These are phyloP conservation scores for Pestalotiopsis sp. DNA, from an alignment of 2,329 filamentous ascomycete genomes.

Conservation along the genomic window DNA sequence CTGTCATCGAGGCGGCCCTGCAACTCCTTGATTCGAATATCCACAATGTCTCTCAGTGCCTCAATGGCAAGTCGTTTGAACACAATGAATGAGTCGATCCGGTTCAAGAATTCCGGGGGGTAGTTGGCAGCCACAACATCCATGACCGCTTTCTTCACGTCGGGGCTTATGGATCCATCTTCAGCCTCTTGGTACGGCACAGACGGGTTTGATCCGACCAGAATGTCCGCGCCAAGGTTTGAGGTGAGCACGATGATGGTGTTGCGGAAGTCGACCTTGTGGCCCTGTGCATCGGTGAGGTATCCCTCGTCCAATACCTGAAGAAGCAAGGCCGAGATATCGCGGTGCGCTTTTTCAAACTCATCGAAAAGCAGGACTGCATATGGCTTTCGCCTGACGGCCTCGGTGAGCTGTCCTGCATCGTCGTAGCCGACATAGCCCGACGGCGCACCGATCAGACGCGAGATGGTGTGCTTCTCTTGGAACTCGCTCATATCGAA, in stretches of 20 bases:
- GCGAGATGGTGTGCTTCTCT: slow-evolving; percentile 93
- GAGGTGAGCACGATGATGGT: slow-evolving; percentile 96
- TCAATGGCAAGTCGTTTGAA: slow-evolving; percentile 82
- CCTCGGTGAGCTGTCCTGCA: slow-evolving; percentile 93
- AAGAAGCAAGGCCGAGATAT: slow-evolving; percentile 88
- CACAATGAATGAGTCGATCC: slow-evolving; percentile 95
- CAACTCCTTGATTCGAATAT: slow-evolving; percentile 85
- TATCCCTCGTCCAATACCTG: slow-evolving; percentile 97
- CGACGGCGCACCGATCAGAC: slow-evolving; percentile 89
- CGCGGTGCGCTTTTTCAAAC: slow-evolving; percentile 95
- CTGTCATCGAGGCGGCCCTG: slow-evolving; percentile 83
- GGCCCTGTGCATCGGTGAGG: slow-evolving; percentile 91
- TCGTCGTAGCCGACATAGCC: slow-evolving; percentile 98
- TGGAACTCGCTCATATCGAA: slow-evolving; percentile 99
- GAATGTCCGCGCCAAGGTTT: slow-evolving; percentile 89
- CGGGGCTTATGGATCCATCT: slow-evolving; percentile 71
- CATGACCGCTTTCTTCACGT: slow-evolving; percentile 81
- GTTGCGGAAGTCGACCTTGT: slow-evolving; percentile 96
- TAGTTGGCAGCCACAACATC: slow-evolving; percentile 77
- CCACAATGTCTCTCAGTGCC: slow-evolving; percentile 88
- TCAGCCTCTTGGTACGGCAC: slow-evolving; percentile 65
- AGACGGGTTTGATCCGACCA: slow-evolving; percentile 73
- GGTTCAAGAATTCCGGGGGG: slow-evolving; percentile 93
- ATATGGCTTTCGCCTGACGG: slow-evolving; percentile 92
- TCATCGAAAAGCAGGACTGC: slow-evolving; percentile 95